Evolutionary conservation across 129 eudicot species (phyloP), one percentile per base, ranked within the genome.

Genomic region (Solidago caesia): DNA sequence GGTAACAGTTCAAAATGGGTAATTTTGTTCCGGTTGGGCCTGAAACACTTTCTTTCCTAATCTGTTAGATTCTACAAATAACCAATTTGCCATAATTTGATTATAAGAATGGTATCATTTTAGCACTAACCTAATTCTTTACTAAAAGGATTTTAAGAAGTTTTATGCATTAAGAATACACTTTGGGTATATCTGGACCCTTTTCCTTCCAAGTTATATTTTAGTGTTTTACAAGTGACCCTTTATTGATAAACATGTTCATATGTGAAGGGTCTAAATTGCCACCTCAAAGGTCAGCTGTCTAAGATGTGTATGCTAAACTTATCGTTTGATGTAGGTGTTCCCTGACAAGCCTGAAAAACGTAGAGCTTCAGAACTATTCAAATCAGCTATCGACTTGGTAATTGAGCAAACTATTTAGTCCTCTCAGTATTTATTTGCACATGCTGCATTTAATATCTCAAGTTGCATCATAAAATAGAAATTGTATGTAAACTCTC

Each of bases 291-390:
- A 21, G 7, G 7, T 6, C 39, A 33, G 41, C 64, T 10, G 26
- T 7, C 29, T 7, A 44, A 42, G 57, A 52, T 41, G 49, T 21
- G 27, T 42, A 41, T 61, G 14, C 12, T 53, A n/a, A 79, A 53
- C 60, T 79, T 53, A 15, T 47, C 39, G 51, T 72, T 73, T 49
- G 29, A 65, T 71, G 57, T 74, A 94, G 97, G 99, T 94, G 75
- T 94, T 94, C 77, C 97, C 99, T 77, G 99, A 94, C 77, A 87
- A 85, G 77, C 99, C 99, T 59, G 99, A 94, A 79, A 91, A 79
- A 82, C 99, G 99, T 74, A 86, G 99, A 86, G 97, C 99, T 65
- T 82, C 96, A 0, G 87, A 94, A 71, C 76, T 88, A 82, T 94
- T 88, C 81, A 88, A 80, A 85, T 75, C 96, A 76, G 96, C 99